Evolutionary conservation across 2,329 filamentous ascomycete species (phyloP).

Genomic region (Trichoderma sp.): DNA sequence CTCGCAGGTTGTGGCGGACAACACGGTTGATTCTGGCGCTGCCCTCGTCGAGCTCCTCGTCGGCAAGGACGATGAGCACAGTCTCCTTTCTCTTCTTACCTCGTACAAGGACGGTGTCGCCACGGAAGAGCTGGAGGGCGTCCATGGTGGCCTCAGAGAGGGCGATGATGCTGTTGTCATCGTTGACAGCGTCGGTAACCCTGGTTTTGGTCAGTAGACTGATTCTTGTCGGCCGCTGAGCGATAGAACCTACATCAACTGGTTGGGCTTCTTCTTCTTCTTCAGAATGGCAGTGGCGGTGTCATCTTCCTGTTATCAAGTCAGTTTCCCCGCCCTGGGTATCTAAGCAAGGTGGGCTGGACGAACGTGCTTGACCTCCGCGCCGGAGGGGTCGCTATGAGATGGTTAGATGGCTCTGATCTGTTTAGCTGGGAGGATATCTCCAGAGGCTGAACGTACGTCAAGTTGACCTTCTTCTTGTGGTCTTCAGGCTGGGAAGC

Average conservation of each 20-base stretch:
- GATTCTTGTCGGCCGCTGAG: no score
- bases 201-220: conserved; percentile 51
- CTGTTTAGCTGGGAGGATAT: not conserved
- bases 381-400: conserved; percentile 81
- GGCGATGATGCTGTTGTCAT: conserved; percentile 99
- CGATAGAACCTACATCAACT: conserved; percentile 74
- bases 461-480: conserved; percentile 82
- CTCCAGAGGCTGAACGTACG: conserved; percentile 55
- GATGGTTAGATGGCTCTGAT: conserved; percentile 42
- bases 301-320: conserved; percentile 72
- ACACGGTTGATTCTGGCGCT: conserved; percentile 98
- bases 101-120: conserved; percentile 96
- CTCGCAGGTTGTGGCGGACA: conserved; percentile 94
- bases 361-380: conserved; percentile 80
- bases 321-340: conserved; percentile 33
- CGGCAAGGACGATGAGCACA: conserved; percentile 93
- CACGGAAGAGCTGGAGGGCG: conserved; percentile 94
- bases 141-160: conserved; percentile 99
- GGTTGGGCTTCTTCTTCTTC: conserved; percentile 99
- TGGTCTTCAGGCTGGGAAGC: conserved; percentile 67
- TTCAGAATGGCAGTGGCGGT: conserved; percentile 95
- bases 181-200: conserved; percentile 97
- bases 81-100: conserved; percentile 99
- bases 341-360: conserved; percentile 30
- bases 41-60: conserved; percentile 97